phyloP scores from a whole-genome alignment of 2,329 filamentous ascomycete genomes.

The Cladosporium sp. region DNA sequence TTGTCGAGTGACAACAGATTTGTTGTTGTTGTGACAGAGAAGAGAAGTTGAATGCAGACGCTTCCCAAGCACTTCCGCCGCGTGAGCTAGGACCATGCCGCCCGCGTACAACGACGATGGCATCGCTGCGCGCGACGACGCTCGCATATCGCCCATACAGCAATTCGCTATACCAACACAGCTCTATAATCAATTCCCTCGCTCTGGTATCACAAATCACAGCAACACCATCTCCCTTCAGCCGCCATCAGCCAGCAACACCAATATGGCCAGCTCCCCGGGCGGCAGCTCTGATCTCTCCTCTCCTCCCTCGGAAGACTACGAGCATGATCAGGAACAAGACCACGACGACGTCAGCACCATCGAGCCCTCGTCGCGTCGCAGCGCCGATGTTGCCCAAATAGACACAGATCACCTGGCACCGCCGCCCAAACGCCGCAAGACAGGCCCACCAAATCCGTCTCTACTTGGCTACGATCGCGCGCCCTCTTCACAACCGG shows the following conservation, averaged over 20 bases:
- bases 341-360: constrained; percentile 44
- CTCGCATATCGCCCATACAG: too few relatives aligned
- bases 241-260: neutral
- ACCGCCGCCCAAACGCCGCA: constrained; percentile 36
- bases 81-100: neutral
- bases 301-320: constrained; percentile 60
- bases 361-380: constrained; percentile 43
- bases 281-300: constrained; percentile 57
- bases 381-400: constrained; percentile 40
- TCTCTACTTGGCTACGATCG: constrained; percentile 22
- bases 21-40: constrained; percentile 5
- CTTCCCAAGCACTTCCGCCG: neutral
- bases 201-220: neutral
- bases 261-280: constrained; percentile 48
- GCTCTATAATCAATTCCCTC: neutral
- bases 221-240: neutral
- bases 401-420: constrained; percentile 24
- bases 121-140: too few relatives aligned
- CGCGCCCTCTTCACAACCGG: constrained; percentile 33
- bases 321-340: constrained; percentile 36
- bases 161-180: too few relatives aligned
- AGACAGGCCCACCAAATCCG: constrained; percentile 26
- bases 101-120: neutral
- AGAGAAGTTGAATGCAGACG: neutral
- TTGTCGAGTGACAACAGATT: neutral